Evolutionary conservation across 176 grass and related monocot species (phyloP), one percentile per base, ranked within the genome.

Genomic region (Puya raimondii): DNA sequence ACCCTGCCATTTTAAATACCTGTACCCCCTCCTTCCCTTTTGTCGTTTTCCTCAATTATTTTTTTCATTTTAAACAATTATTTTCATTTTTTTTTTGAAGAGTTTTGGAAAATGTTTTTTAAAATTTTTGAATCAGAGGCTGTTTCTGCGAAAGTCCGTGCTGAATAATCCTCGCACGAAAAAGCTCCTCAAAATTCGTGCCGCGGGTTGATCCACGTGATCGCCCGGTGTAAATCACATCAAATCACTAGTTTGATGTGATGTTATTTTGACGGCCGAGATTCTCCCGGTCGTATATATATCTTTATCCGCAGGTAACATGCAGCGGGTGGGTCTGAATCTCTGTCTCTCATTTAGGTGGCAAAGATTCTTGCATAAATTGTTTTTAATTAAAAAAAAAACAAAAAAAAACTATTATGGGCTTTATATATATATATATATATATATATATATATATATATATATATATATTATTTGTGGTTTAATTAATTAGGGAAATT

Each of bases 311-410:
- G 10, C 4, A n/a, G 29, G 10, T 52, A 23, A 20, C 50, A 48
- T 17, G 25, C 70, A 29, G 59, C 42, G 10, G 7, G 50, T 26
- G 17, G 71, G 13, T 64, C 70, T 70, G 85, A 83, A 77, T 76
- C 68, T 64, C 80, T 88, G 85, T 73, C 57, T 20, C 85, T 48
- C 51, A 42, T 1, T 47, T 9, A 66, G 85, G 85, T 77, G 81
- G 81, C 85, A 88, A 20, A 61, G 56, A 61, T 61, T 61, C 56
- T 61, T 2, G 2, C 56, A 18, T 8, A 2, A 10, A 22, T 9
- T 61, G n/a, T 42, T 42, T 42, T 42, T 61, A 59, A 23, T 23
- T 23, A 1, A 23, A 23, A 57, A 57, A 18, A 9, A 56, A 56
- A 7, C 1, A 59, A 59, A 59, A 59, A 8, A 16, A 59, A 2